phyloP scores from a whole-genome alignment of 257 asterid genomes.

The Solanum ossicruentum region DNA sequence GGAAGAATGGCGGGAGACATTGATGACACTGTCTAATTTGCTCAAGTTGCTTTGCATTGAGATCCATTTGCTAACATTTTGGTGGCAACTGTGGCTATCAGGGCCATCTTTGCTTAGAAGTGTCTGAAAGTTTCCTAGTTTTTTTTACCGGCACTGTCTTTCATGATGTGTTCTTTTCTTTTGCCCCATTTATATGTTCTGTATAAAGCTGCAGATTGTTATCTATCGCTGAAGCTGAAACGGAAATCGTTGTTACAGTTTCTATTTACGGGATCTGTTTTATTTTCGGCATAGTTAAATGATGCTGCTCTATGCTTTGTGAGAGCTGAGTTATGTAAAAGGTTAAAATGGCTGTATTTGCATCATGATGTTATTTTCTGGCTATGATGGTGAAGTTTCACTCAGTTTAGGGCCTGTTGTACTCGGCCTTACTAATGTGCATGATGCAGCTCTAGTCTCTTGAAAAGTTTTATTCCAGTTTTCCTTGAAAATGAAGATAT shows the following conservation, averaged over 20 bases:
- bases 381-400: background rate
- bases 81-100: background rate
- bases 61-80: background rate
- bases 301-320: background rate
- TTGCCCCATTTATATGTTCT: background rate
- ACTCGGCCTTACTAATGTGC: too few relatives aligned
- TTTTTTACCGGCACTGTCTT: background rate
- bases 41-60: background rate
- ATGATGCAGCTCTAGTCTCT: too few relatives aligned
- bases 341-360: background rate
- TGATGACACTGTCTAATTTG: background rate
- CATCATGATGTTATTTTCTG: background rate
- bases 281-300: background rate
- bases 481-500: too few relatives aligned
- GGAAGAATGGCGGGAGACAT: background rate
- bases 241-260: background rate
- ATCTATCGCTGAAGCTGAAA: background rate
- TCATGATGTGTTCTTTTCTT: background rate
- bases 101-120: background rate
- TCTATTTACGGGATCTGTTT: background rate
- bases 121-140: background rate
- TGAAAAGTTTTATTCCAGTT: too few relatives aligned
- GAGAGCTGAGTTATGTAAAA: background rate
- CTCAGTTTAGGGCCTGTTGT: background rate
- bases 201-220: background rate